These are phyloP conservation scores for Termitomyces heimii DNA, from an alignment of 768 basidiomycete genomes.

Conservation along the genomic window DNA sequence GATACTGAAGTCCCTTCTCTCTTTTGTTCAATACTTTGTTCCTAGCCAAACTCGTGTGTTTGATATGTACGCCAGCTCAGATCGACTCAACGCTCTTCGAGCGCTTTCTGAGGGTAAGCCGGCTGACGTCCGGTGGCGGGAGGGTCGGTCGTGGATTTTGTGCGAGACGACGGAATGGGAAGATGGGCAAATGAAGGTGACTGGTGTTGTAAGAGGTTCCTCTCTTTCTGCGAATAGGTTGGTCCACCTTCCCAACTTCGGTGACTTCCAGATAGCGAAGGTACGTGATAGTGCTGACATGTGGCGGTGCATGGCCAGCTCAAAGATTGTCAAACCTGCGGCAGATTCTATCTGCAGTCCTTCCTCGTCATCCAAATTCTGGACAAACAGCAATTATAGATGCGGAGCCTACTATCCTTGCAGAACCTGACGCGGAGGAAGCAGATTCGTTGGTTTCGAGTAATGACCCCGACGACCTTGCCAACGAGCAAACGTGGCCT, in stretches of 20 bases:
- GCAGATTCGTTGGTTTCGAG: constrained; percentile 85
- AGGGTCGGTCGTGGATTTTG: constrained; percentile 71
- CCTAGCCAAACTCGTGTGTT: constrained; percentile 74
- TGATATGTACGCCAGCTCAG: constrained; percentile 60
- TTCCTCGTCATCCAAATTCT: constrained; percentile 30
- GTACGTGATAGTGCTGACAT: constrained; percentile 34
- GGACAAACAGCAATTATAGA: constrained; percentile 50
- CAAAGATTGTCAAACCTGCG: neutral
- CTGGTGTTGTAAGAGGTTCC: constrained; percentile 80
- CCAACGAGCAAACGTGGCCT: constrained; percentile 98
- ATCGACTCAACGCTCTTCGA: constrained; percentile 68
- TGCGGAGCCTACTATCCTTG: constrained; percentile 57
- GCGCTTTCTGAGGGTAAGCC: constrained; percentile 84
- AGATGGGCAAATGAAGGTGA: constrained; percentile 61
- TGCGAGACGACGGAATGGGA: constrained; percentile 60
- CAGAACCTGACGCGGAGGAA: constrained; percentile 53
- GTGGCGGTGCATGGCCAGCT: neutral
- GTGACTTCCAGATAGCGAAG: constrained; percentile 82
- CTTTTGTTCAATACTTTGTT: constrained; percentile 94
- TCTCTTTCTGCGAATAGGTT: constrained; percentile 77
- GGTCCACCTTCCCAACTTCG: constrained; percentile 81
- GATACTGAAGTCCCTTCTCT: constrained; percentile 82
- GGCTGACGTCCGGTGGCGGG: constrained; percentile 73
- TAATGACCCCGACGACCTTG: constrained; percentile 84
- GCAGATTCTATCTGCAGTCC: constrained; percentile 68